Evolutionary conservation across 2,329 filamentous ascomycete species (phyloP).

Genomic region (Calonectria montana): DNA sequence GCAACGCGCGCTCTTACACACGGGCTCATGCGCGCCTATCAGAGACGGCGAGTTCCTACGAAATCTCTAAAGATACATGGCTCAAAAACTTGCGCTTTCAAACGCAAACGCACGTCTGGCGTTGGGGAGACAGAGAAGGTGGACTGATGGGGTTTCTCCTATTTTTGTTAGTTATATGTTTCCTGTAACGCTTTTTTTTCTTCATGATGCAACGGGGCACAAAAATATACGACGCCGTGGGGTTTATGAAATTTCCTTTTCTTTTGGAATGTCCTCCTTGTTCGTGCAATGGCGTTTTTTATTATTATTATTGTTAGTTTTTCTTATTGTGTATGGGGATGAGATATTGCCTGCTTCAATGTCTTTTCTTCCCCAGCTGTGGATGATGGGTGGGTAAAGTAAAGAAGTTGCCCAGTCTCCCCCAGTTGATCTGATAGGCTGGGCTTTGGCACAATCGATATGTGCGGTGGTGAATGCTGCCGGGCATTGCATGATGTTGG

Average conservation of each 20-base stretch:
- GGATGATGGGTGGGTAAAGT: background rate
- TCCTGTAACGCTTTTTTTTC: constrained; percentile 25
- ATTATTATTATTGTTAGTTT: background rate
- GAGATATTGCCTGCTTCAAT: background rate
- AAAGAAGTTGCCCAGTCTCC: no score
- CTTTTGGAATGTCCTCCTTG: background rate
- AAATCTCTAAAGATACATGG: constrained; percentile 28
- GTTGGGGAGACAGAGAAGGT: constrained; percentile 44
- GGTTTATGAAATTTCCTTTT: constrained; percentile 19
- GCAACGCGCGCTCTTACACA: constrained; percentile 23
- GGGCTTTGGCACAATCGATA: background rate
- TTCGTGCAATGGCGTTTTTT: constrained; percentile 8
- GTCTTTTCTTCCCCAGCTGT: background rate
- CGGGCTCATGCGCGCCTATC: constrained; percentile 2
- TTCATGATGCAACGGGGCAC: constrained; percentile 36
- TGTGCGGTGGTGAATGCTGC: background rate
- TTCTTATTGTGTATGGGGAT: background rate
- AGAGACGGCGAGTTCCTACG: constrained; percentile 9
- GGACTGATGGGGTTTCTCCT: constrained; percentile 26
- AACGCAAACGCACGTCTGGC: constrained; percentile 42
- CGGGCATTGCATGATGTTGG: background rate
- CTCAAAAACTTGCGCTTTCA: constrained; percentile 28
- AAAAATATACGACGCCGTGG: constrained; percentile 40
- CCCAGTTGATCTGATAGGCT: background rate
- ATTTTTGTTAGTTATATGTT: constrained; percentile 31